These are phyloP conservation scores for Dryas integrifolia DNA, from an alignment of 331 rosid genomes.

Conservation along the genomic window DNA sequence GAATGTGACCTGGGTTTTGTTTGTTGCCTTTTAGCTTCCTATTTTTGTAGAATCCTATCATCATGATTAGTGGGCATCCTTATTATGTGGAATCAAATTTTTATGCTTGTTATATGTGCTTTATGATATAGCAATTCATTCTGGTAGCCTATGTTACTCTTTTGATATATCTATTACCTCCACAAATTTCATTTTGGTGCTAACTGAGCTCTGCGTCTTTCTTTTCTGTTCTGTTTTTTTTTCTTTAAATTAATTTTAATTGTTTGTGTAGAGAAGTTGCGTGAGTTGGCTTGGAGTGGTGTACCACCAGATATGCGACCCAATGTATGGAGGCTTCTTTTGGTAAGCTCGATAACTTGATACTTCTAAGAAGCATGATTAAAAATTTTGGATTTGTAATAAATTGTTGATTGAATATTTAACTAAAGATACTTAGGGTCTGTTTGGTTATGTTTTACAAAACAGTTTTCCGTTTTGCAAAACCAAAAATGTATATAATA, in stretches of 20 bases:
- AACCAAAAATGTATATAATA: not conserved
- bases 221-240: not conserved
- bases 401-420: not conserved
- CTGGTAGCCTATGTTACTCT: not conserved
- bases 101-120: not conserved
- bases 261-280: slow-evolving; percentile 73
- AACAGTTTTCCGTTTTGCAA: too few relatives aligned
- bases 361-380: not conserved
- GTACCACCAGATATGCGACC: slow-evolving; percentile 92
- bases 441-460: too few relatives aligned
- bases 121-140: not conserved
- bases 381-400: not conserved
- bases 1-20: not conserved
- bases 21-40: too few relatives aligned
- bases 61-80: not conserved
- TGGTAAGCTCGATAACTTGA: slow-evolving; percentile 53
- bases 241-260: slow-evolving; percentile 2
- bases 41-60: too few relatives aligned
- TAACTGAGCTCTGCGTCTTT: not conserved
- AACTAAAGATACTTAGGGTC: not conserved
- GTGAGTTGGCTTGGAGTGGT: slow-evolving; percentile 95
- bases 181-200: not conserved
- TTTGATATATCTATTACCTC: not conserved
- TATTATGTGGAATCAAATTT: not conserved
- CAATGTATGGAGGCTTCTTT: slow-evolving; percentile 85